Base-by-base conservation (phyloP, 1,284 basidiomycete species). In the Thecaphora thlaspeos region DNA sequence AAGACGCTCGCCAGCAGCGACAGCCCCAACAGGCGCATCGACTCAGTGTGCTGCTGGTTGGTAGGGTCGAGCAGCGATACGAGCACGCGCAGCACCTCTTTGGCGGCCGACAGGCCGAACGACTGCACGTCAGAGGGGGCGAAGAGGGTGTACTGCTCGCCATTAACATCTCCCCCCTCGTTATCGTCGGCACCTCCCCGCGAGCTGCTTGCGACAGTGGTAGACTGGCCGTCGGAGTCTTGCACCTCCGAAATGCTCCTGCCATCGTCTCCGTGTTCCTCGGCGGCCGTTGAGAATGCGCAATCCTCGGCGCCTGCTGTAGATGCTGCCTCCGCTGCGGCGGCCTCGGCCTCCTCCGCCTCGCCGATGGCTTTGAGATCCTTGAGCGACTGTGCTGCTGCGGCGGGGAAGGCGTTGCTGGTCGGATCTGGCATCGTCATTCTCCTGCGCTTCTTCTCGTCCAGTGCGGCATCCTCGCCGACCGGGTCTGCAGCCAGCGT, bases 61-160 rank as follows among this genome's bases (percentile, higher is more conserved):
- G 86, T 88, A 17, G 95, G 95, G 78, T 98, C 92, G 23, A 98
- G 83, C 21, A 98, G 88, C 61, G 94, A 93, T 70, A 96, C 87
- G 43, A 99, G 84, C 24, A 98, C 95, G 2, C 93, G 87, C 36
- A 98, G 82, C 3, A 99, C 85, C 77, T 98, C 95, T 22, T 92
- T 82, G 46, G 96, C 87, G 2, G 95, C 94, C 0, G 93, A 90
- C 23, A 97, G 83, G 9, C 93, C 92, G 79, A 91, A 95, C 82
- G 80, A 78, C 43, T 44, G 45, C 26, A 51, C 45, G 43, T 51
- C 41, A 37, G 64, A 48, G 1, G 53, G 46, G 14, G 23, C 45
- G 15, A 36, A 38, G 17, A 47, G 21, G 14, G 45, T 42, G 26
- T 7, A 5, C 39, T 2, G 19, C n/a, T 45, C 23, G n/a, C n/a